Percentiles rank a stretch among this genome's conserved stretches.
These are phyloP conservation scores for Evernia prunastri DNA, from an alignment of 495 filamentous ascomycete species.

Conservation along the genomic window DNA sequence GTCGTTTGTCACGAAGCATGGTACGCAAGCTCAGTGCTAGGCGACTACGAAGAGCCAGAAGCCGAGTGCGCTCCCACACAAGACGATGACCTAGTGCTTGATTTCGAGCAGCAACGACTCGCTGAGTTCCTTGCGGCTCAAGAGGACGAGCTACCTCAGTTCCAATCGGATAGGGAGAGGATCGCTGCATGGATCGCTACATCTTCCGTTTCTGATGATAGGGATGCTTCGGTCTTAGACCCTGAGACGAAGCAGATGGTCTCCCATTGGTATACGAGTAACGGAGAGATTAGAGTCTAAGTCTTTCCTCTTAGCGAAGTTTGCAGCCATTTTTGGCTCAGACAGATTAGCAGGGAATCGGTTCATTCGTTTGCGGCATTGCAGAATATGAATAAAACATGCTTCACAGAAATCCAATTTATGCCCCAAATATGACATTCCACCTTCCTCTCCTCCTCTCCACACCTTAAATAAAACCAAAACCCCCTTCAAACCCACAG, in stretches of 20 bases:
- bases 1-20: neutral
- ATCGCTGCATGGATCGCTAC: neutral
- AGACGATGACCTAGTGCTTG: neutral
- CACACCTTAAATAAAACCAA: no score
- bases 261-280: neutral
- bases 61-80: neutral
- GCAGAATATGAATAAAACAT: no score
- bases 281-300: neutral
- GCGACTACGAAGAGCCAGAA: neutral
- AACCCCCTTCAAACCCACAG: no score
- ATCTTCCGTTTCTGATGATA: neutral
- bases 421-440: no score
- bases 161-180: neutral
- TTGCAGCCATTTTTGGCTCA: neutral
- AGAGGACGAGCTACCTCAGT: neutral
- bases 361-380: neutral
- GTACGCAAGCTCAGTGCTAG: neutral
- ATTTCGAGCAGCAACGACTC: neutral
- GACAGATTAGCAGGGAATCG: neutral
- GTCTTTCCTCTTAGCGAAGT: neutral
- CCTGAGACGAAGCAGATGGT: neutral
- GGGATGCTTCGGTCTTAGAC: neutral
- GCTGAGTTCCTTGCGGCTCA: neutral
- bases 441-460: no score
- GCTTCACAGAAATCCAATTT: no score